Evolutionary conservation across 1,284 basidiomycete species (phyloP), one percentile per base, ranked within the genome.

Genomic region (Austroboletus novae-zelandiae): DNA sequence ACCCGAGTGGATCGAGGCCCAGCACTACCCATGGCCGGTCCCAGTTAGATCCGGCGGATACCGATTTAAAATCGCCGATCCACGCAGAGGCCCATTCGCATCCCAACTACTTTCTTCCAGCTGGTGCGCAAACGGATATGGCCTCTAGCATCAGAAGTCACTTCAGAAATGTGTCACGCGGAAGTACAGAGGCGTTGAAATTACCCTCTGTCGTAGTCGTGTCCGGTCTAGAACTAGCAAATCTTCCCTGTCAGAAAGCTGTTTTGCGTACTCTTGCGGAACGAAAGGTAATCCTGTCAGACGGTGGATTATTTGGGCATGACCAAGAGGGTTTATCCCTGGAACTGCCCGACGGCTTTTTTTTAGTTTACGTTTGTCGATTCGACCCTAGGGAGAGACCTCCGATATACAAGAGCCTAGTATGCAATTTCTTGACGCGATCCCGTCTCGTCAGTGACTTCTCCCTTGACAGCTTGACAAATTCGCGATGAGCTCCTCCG

Each of bases 281-380:
- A 36, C 70, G 71, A 47, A 71, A 73, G 37, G 66, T 91, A 11
- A 62, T 77, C 9, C 60, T 86, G 17, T 78, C 80, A 15, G 67
- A 68, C 6, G 61, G 57, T 15, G 61, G 57, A 20, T 53, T 56
- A 40, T 53, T 55, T 29, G 65, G 64, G n/a, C 66, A 63, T 25
- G 67, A 68, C 43, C 68, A 69, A 37, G 73, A 74, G 8, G 55
- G 53, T 13, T 14, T 41, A 69, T 73, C 25, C 65, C 69, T 81
- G 75, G 75, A 76, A 48, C 65, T 90, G n/a, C 88, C 89, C 1
- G 74, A 81, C 7, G 79, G 77, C 1, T 92, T 91, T 61, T 71
- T 91, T 32, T 66, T 84, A 48, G 76, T 91, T 2, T 89, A 86
- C 57, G 80, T 92, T 7, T 88, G 85, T 66, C 76, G 80, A 15